Conservation (phyloP, 1,284 basidiomycete species). For the Sanghuangporus sanghuang region DNA sequence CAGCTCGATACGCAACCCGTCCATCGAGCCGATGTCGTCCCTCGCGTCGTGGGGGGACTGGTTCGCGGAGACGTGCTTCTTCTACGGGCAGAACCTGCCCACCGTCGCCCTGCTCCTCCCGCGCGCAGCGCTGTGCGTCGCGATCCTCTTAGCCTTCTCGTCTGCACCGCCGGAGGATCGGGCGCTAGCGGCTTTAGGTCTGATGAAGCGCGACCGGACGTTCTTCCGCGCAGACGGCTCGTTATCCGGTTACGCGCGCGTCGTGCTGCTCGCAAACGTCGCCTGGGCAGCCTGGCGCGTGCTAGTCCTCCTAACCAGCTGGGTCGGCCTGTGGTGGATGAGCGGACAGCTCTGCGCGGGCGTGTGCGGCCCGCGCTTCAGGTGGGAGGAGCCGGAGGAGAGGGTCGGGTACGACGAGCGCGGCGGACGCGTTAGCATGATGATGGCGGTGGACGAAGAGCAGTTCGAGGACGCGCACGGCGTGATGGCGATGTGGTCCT, state of each 20-base stretch:
- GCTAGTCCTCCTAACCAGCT: conserved; percentile 58
- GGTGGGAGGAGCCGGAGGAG: conserved; percentile 74
- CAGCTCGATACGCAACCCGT: not conserved
- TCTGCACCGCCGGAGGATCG: conserved; percentile 42
- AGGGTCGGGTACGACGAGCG: conserved; percentile 31
- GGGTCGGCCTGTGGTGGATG: conserved; percentile 69
- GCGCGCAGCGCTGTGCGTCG: conserved; percentile 66
- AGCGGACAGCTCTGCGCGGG: conserved; percentile 72
- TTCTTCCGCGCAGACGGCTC: conserved; percentile 68
- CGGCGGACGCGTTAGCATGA: too few species aligned
- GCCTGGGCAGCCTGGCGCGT: conserved; percentile 70
- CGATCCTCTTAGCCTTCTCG: conserved; percentile 64
- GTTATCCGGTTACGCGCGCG: conserved; percentile 66
- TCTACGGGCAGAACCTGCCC: conserved; percentile 75
- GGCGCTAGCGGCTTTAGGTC: conserved; percentile 42
- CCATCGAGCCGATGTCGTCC: conserved; percentile 6
- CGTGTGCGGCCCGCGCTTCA: conserved; percentile 72
- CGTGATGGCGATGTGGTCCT: conserved; percentile 46
- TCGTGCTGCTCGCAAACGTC: conserved; percentile 70
- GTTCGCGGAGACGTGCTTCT: conserved; percentile 73
- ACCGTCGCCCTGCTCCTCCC: conserved; percentile 75
- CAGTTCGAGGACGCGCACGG: conserved; percentile 35
- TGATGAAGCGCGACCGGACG: conserved; percentile 54
- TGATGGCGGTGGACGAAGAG: conserved; percentile 29
- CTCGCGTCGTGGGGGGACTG: conserved; percentile 40